Percentiles rank a stretch among this genome's conserved stretches.
phyloP scores from a whole-genome alignment of 495 filamentous ascomycete species.

The Hypoxylon rickii region DNA sequence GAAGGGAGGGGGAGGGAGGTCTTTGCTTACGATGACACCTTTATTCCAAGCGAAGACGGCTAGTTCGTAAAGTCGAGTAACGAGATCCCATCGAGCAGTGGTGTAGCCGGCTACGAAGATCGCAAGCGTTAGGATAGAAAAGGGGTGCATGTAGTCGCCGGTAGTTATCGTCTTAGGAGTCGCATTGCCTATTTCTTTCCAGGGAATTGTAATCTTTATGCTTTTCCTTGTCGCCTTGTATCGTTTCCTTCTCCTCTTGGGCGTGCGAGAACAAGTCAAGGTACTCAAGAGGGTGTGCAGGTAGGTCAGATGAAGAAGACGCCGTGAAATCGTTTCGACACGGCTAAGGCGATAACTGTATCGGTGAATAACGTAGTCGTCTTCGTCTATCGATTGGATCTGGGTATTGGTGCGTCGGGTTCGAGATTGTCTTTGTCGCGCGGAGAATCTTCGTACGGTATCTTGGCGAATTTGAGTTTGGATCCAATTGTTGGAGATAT shows the following conservation, averaged over 20 bases:
- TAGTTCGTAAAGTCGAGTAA: constrained; percentile 92
- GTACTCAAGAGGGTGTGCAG: background rate
- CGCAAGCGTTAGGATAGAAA: constrained; percentile 87
- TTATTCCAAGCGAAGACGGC: constrained; percentile 97
- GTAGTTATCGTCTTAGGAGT: constrained; percentile 23
- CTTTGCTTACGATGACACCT: constrained; percentile 85
- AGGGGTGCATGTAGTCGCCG: constrained; percentile 79
- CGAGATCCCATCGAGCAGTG: constrained; percentile 97
- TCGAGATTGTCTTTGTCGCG: background rate
- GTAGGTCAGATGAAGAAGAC: background rate
- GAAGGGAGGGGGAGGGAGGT: background rate
- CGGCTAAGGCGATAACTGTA: background rate
- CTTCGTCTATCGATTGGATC: background rate
- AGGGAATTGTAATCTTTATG: constrained; percentile 33
- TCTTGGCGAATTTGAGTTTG: background rate
- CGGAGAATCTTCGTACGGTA: background rate
- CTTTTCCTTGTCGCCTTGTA: background rate
- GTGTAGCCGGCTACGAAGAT: constrained; percentile 99
- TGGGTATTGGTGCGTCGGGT: background rate
- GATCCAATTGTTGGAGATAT: background rate
- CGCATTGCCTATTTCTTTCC: constrained; percentile 39
- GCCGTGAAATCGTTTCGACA: background rate
- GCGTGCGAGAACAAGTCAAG: background rate
- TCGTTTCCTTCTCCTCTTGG: background rate
- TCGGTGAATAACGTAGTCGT: background rate